Conservation (phyloP, 1,139 yeast genomes). For the Zygoascus sp. region DNA sequence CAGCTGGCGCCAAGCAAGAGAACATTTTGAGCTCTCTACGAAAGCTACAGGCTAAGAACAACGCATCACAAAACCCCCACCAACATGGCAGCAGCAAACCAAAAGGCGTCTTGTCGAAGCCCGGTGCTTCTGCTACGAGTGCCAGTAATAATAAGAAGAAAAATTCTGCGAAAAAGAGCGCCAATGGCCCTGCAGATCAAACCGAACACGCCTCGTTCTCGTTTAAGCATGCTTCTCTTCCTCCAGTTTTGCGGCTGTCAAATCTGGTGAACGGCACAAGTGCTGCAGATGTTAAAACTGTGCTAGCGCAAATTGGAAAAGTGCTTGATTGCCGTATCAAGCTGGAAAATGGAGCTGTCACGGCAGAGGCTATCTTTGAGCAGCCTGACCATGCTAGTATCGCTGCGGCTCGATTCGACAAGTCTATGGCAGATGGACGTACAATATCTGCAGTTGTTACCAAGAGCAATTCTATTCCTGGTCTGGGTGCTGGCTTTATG, state of each 20-base stretch:
- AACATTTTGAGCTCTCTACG: background rate
- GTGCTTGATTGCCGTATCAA: constrained; percentile 25
- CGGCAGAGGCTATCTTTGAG: constrained; percentile 29
- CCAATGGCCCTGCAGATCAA: background rate
- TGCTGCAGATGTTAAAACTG: constrained; percentile 28
- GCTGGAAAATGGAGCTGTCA: constrained; percentile 18
- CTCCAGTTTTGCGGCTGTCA: constrained; percentile 27
- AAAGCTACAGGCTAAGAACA: constrained; percentile 1
- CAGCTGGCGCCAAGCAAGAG: background rate
- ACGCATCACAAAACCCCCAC: background rate
- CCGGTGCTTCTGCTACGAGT: background rate
- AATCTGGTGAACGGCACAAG: constrained; percentile 30
- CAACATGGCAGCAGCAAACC: no score
- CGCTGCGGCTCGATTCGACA: constrained; percentile 27
- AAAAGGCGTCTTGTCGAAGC: background rate
- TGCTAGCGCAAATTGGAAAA: constrained; percentile 25
- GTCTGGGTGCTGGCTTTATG: constrained; percentile 2
- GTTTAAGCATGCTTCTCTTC: constrained; percentile 27
- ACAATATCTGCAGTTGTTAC: constrained; percentile 23
- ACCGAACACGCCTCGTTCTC: constrained; percentile 14
- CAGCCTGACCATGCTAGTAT: constrained; percentile 21
- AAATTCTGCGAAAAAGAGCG: background rate
- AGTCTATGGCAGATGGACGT: constrained; percentile 31
- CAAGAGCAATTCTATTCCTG: constrained; percentile 24
- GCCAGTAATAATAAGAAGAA: background rate